A percentile compares a stretch with the other conserved stretches of the same genome.
These are phyloP conservation scores for Solanum pimpinellifolium DNA, from an alignment of 257 asterid species.

Conservation along the genomic window DNA sequence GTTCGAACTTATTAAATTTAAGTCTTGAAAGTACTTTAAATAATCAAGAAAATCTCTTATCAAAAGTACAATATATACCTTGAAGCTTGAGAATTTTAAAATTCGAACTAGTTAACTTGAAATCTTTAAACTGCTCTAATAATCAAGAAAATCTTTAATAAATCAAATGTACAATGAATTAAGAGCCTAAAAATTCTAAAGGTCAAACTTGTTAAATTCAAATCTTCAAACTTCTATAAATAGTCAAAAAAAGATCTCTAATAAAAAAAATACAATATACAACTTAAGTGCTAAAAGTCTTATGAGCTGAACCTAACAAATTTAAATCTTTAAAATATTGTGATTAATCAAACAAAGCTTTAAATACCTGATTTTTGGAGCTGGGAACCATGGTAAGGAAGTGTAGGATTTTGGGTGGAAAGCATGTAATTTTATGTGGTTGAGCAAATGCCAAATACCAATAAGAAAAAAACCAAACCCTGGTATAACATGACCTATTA, in stretches of 20 bases:
- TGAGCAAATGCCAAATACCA: constrained; percentile 75
- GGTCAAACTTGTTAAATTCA: background rate
- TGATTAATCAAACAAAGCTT: constrained; percentile 5
- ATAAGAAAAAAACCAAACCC: constrained; percentile 54
- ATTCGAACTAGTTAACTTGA: too few relatives aligned
- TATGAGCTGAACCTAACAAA: background rate
- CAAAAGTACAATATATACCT: background rate
- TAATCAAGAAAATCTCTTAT: background rate
- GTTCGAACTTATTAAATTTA: background rate
- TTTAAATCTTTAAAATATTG: background rate
- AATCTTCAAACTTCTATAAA: background rate
- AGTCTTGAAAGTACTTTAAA: background rate
- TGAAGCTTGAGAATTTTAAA: background rate
- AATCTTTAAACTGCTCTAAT: too few relatives aligned
- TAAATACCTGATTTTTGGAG: constrained; percentile 21
- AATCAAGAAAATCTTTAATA: background rate
- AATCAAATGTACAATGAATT: background rate
- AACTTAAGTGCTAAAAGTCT: background rate
- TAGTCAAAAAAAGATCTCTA: background rate
- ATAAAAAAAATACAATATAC: background rate
- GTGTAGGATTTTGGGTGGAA: constrained; percentile 43
- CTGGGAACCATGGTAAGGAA: constrained; percentile 59
- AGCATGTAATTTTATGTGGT: constrained; percentile 48
- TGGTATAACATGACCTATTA: constrained; percentile 54
- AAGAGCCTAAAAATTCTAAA: background rate